phyloP scores from a whole-genome alignment of 2,329 filamentous ascomycete genomes.

The Colletotrichum sp. region DNA sequence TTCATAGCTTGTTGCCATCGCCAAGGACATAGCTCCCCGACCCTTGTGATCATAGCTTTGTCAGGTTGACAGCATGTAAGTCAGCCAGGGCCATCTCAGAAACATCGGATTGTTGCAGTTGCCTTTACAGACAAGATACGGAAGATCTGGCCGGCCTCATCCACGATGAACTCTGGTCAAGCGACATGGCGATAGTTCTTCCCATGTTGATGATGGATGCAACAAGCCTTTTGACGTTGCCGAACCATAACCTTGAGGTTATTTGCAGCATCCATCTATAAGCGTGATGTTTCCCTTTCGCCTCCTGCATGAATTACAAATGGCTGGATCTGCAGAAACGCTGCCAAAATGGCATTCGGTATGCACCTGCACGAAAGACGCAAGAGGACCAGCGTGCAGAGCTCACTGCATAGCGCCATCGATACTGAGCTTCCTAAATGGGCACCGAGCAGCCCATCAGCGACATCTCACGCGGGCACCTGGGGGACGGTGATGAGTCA shows the following conservation, averaged over 20 bases:
- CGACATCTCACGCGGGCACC: background rate
- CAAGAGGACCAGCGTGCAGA: background rate
- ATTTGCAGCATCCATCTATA: background rate
- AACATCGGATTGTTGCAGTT: background rate
- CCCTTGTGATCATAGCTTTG: background rate
- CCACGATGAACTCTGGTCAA: background rate
- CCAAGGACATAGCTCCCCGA: background rate
- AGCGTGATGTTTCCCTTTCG: background rate
- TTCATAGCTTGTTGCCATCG: background rate
- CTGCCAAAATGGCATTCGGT: background rate
- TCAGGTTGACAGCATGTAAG: background rate
- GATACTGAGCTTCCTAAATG: slow-evolving; percentile 1
- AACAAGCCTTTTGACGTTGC: background rate
- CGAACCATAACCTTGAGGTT: slow-evolving; percentile 7
- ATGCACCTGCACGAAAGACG: background rate
- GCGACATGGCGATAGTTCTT: background rate
- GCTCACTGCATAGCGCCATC: background rate
- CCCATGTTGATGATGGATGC: background rate
- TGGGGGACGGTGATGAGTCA: slow-evolving; percentile 2
- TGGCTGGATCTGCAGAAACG: background rate
- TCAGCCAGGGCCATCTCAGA: background rate
- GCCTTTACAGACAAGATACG: background rate
- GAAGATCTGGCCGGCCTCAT: background rate
- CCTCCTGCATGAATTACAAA: slow-evolving; percentile 7
- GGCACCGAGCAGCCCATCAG: background rate